A percentile compares a stretch with the other conserved stretches of the same genome.
Conservation (phyloP, 306 rosid genomes). For the Amphicarpaea edgeworthii region DNA sequence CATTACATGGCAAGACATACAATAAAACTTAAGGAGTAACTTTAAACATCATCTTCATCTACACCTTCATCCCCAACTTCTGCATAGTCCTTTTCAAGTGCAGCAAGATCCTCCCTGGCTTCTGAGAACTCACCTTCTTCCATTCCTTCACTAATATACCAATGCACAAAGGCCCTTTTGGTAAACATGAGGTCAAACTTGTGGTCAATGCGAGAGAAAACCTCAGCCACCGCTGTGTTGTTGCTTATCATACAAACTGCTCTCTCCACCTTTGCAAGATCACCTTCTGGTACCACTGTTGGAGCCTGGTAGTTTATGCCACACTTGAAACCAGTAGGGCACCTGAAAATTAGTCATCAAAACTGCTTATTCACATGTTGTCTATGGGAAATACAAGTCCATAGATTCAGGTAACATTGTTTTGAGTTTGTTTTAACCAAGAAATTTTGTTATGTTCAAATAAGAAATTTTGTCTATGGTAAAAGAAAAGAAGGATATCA, state of each 20-base stretch:
- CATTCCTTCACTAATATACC: slow-evolving; percentile 91
- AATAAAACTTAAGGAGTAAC: slow-evolving; percentile 40
- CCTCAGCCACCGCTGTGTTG: slow-evolving; percentile 75
- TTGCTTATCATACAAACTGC: slow-evolving; percentile 88
- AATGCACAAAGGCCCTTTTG: slow-evolving; percentile 81
- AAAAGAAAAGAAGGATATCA: too few relatives aligned
- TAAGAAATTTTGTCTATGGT: too few relatives aligned
- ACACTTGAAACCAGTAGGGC: slow-evolving; percentile 91
- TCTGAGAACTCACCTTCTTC: slow-evolving; percentile 91
- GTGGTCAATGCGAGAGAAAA: slow-evolving; percentile 73
- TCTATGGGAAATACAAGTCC: neutral
- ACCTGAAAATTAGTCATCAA: slow-evolving; percentile 53
- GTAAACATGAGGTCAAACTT: slow-evolving; percentile 78
- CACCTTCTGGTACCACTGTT: slow-evolving; percentile 80
- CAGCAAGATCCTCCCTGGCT: slow-evolving; percentile 85
- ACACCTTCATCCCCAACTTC: slow-evolving; percentile 75
- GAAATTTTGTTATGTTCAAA: too few relatives aligned
- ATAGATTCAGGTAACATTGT: neutral
- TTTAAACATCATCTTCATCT: slow-evolving; percentile 56
- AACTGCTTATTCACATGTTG: neutral
- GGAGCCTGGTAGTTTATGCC: slow-evolving; percentile 85
- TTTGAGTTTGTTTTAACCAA: neutral
- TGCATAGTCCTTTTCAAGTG: slow-evolving; percentile 80
- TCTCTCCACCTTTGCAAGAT: slow-evolving; percentile 73
- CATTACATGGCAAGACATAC: neutral